These are phyloP conservation scores for Stemphylium beticola DNA, from an alignment of 2,329 filamentous ascomycete genomes.

Conservation along the genomic window DNA sequence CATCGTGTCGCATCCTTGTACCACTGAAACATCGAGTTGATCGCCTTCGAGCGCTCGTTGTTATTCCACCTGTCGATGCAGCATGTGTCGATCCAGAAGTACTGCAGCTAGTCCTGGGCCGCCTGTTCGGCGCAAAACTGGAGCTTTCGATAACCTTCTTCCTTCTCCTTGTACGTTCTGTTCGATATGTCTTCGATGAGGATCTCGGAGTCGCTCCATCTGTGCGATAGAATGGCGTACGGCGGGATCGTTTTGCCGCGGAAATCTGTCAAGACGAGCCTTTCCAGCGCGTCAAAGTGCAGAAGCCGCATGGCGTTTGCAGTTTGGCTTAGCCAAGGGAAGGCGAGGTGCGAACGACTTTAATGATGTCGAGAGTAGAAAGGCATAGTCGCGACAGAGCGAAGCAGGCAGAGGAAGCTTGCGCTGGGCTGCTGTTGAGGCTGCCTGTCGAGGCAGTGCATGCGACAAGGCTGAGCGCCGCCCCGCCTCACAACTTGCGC, in stretches of 20 bases:
- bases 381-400: not conserved
- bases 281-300: not conserved
- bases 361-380: not conserved
- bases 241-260: constrained; percentile 11
- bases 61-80: not conserved
- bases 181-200: constrained; percentile 28
- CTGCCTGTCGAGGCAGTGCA: constrained; percentile 7
- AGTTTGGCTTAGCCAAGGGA: not conserved
- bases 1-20: constrained; percentile 22
- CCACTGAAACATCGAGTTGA: constrained; percentile 6
- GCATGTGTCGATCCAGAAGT: not conserved
- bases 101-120: not conserved
- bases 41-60: not conserved
- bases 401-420: constrained; percentile 6
- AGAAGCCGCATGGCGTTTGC: constrained; percentile 7
- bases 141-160: not conserved
- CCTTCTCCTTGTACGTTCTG: not conserved
- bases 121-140: not conserved
- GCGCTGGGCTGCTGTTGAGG: too few species aligned
- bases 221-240: constrained; percentile 45
- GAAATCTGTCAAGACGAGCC: not conserved
- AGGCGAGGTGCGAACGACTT: not conserved
- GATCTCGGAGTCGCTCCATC: constrained; percentile 37
- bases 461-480: not conserved
- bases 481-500: too few species aligned